Evolutionary conservation across 176 grass and related monocot species (phyloP).

Genomic region (Bothriochloa decipiens): DNA sequence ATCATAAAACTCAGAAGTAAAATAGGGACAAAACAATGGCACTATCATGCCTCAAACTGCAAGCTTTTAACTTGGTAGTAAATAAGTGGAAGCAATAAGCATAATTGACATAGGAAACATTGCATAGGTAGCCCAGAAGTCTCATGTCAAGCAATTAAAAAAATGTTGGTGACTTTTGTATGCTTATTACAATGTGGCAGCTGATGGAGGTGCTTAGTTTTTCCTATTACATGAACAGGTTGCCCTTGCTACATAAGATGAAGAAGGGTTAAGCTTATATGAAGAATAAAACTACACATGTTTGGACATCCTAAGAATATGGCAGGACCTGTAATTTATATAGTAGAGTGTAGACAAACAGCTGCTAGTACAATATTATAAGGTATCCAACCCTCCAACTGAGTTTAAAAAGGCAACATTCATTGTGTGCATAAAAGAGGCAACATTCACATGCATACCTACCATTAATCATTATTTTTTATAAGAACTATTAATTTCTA

Average conservation of each 20-base stretch:
- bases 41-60: slow-evolving; percentile 8
- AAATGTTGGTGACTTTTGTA: background rate
- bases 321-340: slow-evolving; percentile 17
- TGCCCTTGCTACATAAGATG: background rate
- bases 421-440: too few relatives aligned
- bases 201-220: background rate
- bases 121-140: slow-evolving; percentile 1
- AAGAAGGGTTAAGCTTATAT: background rate
- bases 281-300: background rate
- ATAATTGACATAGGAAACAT: background rate
- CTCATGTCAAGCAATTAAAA: slow-evolving; percentile 3
- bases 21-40: background rate
- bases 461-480: background rate
- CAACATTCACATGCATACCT: background rate
- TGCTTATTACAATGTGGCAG: slow-evolving; percentile 4
- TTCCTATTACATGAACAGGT: background rate
- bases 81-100: background rate
- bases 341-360: background rate
- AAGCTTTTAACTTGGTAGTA: background rate
- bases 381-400: background rate
- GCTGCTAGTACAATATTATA: background rate
- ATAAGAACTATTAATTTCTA: background rate
- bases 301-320: background rate
- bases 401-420: too few relatives aligned
- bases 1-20: background rate